These are phyloP conservation scores for Chaetomium cochliodes DNA, from an alignment of 495 filamentous ascomycete species.

Conservation along the genomic window DNA sequence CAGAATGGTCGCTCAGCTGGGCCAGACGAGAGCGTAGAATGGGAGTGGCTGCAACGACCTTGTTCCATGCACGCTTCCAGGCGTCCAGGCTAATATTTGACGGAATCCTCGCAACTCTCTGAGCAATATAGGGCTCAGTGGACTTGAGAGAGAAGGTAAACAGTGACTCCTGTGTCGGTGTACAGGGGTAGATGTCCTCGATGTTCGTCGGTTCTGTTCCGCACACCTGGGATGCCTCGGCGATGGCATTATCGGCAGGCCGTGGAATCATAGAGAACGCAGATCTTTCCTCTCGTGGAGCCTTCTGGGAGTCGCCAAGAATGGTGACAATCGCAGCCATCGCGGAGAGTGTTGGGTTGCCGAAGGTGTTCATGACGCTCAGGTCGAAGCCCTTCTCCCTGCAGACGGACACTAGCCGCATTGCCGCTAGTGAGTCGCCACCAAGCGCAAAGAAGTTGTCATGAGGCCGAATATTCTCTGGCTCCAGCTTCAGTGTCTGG, in stretches of 20 bases:
- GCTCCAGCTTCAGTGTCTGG: constrained; percentile 19
- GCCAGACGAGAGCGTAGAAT: constrained; percentile 59
- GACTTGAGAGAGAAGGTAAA: constrained; percentile 50
- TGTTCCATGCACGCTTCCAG: constrained; percentile 57
- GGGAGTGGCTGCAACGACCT: constrained; percentile 46
- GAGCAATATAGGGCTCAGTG: constrained; percentile 53
- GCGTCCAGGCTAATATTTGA: constrained; percentile 43
- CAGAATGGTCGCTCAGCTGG: constrained; percentile 45
- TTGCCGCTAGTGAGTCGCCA: constrained; percentile 37
- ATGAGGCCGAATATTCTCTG: constrained; percentile 15
- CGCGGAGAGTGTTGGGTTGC: constrained; percentile 23
- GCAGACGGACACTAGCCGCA: constrained; percentile 30
- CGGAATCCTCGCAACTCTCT: constrained; percentile 48
- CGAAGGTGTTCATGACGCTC: constrained; percentile 28
- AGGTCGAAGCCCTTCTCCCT: constrained; percentile 25
- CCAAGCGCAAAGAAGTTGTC: constrained; percentile 38
- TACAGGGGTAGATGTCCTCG: constrained; percentile 63
- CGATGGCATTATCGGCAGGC: neutral
- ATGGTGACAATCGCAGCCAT: constrained; percentile 25
- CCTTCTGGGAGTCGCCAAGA: neutral
- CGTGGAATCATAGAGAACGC: constrained; percentile 25
- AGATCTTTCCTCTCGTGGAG: neutral
- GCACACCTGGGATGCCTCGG: constrained; percentile 50
- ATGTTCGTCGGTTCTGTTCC: constrained; percentile 40
- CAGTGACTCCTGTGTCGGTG: constrained; percentile 62